These are phyloP conservation scores for Trichoderma virens DNA, from an alignment of 495 filamentous ascomycete species.

Conservation along the genomic window DNA sequence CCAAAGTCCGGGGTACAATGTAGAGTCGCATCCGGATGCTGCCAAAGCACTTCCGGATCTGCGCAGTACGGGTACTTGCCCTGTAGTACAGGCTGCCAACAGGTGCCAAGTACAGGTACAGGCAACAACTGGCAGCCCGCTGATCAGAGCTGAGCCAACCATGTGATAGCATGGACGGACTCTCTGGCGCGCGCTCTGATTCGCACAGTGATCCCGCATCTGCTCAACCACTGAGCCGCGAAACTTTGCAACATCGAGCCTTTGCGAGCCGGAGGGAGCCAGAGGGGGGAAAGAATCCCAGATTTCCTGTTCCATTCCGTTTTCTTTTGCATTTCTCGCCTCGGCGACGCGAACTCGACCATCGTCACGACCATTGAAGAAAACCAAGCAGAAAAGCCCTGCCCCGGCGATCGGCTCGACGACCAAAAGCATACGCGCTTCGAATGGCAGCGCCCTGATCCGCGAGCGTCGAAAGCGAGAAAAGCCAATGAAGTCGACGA, in stretches of 20 bases:
- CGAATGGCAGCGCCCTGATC: no score
- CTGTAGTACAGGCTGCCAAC: no score
- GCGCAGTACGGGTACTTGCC: no score
- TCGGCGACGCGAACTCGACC: not conserved
- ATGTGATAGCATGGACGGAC: not conserved
- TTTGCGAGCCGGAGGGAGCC: not conserved
- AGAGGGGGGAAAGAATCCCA: not conserved
- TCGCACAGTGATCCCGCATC: not conserved
- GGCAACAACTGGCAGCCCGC: not conserved
- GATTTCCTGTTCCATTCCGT: not conserved
- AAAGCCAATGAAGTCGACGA: not conserved
- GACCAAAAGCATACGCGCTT: no score
- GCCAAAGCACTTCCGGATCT: not conserved
- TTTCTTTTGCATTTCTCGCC: not conserved
- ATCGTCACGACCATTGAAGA: no score
- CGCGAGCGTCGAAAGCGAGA: no score
- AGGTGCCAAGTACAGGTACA: not conserved
- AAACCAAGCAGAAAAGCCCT: no score
- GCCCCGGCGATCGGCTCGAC: no score
- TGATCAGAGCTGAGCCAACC: constrained; percentile 2
- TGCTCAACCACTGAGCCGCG: not conserved
- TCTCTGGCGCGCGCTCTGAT: not conserved
- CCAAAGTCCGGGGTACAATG: no score
- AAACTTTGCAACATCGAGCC: not conserved
- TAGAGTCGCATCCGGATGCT: not conserved